Evolutionary conservation across 441 rosid species (phyloP), one percentile per base, ranked within the genome.

Genomic region (Populus hybrid): DNA sequence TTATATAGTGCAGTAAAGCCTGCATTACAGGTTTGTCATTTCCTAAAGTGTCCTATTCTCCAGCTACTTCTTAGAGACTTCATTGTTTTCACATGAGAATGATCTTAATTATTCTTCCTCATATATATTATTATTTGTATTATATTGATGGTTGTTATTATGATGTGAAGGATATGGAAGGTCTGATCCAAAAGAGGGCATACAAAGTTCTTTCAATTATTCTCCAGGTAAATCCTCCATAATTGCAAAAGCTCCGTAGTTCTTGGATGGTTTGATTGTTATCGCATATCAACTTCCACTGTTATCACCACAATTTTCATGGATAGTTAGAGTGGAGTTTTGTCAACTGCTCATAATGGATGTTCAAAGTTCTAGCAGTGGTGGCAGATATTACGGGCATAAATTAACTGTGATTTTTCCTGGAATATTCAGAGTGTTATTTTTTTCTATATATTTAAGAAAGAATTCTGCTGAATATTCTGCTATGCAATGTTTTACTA

Each of bases 171-270:
- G 95, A 92, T 77, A 69, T 75, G 68, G 93, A 88, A 70, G 93
- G 98, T 70, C 73, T 85, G 73, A 85, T 92, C 76, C 99, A 95
- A 81, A 95, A 95, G 92, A 94, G 90, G 86, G 98, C 97, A 61
- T 95, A 94, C 86, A 95, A 89, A 86, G 95, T 89, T 76, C 95
- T 95, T 84, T 91, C 97, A 50, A 59, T 81, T 35, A 88, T 95
- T 79, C 88, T 95, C 70, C 89, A 85, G 97, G 99, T 95, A 85
- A 59, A 70, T 68, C 30, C 11, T 75, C 77, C 23, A 10, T 73
- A 30, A 18, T 74, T 61, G 82, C 66, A 24, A 24, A 46, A 70
- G 34, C 50, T 76, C 35, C 11, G 35, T 28, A 34, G 5, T 69
- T 34, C n/a, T 64, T 14, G 65, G 18, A 20, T 71, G 24, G 28